Evolutionary conservation across 1,284 basidiomycete genomes (phyloP).

Genomic region (Leccinum pallidistipes): DNA sequence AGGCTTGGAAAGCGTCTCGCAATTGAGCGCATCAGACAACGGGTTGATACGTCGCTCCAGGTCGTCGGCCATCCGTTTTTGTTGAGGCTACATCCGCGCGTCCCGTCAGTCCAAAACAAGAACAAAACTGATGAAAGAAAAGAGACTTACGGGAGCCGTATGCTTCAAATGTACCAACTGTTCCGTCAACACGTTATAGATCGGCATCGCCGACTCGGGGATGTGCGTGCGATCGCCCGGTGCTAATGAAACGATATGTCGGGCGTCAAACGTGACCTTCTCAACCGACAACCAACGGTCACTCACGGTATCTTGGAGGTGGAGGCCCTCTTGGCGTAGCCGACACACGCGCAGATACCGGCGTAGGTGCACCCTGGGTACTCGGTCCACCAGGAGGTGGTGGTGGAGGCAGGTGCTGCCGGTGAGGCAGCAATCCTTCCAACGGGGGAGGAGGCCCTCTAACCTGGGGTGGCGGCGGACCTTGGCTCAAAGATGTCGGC

Average conservation of each 20-base stretch:
- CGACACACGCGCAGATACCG: conserved; percentile 36
- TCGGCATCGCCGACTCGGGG: conserved; percentile 65
- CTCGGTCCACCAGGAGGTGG: conserved; percentile 45
- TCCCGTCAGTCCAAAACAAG: not conserved
- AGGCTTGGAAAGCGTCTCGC: conserved; percentile 77
- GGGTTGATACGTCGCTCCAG: conserved; percentile 86
- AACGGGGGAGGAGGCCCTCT: conserved; percentile 25
- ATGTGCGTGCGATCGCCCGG: conserved; percentile 92
- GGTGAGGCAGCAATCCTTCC: conserved; percentile 22
- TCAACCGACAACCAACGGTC: not conserved
- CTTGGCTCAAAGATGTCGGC: conserved; percentile 18
- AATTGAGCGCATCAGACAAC: conserved; percentile 90
- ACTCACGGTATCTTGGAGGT: conserved; percentile 85
- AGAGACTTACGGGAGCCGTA: conserved; percentile 61
- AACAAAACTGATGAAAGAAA: conserved; percentile 4
- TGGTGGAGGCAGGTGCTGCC: conserved; percentile 31
- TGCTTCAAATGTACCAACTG: conserved; percentile 70
- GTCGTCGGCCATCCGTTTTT: conserved; percentile 87
- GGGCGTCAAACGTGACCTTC: not conserved
- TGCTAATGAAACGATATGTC: conserved; percentile 47
- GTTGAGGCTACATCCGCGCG: conserved; percentile 54
- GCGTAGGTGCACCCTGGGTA: conserved; percentile 15
- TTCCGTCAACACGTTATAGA: conserved; percentile 65
- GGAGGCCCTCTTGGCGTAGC: conserved; percentile 42
- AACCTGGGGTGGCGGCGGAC: conserved; percentile 17